Evolutionary conservation across 345 rosid genomes (phyloP).

Genomic region (Linum lewisii): DNA sequence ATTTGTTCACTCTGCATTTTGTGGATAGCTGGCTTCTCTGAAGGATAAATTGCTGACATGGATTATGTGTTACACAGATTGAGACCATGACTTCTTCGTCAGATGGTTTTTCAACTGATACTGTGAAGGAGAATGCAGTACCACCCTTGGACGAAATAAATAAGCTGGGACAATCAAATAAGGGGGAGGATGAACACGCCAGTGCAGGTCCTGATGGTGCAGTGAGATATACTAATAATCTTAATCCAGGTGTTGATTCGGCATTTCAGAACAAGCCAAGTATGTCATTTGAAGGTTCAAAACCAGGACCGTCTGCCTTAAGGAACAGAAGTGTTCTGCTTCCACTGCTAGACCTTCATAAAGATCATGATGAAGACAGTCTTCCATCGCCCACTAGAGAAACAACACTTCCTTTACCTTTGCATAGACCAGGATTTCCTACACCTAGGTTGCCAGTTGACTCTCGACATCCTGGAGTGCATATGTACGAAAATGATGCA

Average conservation of each 20-base stretch:
- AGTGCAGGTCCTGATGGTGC: constrained; percentile 17
- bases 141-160: constrained; percentile 4
- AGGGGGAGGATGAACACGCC: constrained; percentile 25
- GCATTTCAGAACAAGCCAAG: constrained; percentile 24
- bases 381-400: constrained; percentile 95
- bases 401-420: constrained; percentile 41
- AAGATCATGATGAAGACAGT: constrained; percentile 86
- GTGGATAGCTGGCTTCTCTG: constrained; percentile 10
- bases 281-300: constrained; percentile 27
- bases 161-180: constrained; percentile 8
- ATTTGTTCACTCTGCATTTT: neutral
- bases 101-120: constrained; percentile 16
- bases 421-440: constrained; percentile 26
- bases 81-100: constrained; percentile 34
- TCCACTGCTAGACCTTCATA: constrained; percentile 88
- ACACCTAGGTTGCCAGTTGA: constrained; percentile 26
- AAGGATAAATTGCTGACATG: constrained; percentile 11
- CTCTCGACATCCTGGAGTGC: constrained; percentile 29
- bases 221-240: constrained; percentile 6
- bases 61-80: constrained; percentile 40
- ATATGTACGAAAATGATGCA: constrained; percentile 69
- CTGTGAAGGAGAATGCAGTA: constrained; percentile 27
- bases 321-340: constrained; percentile 45
- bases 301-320: constrained; percentile 27
- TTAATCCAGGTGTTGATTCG: constrained; percentile 16